Conservation (phyloP, 768 basidiomycete genomes). For the Hemileccinum impolitum region DNA sequence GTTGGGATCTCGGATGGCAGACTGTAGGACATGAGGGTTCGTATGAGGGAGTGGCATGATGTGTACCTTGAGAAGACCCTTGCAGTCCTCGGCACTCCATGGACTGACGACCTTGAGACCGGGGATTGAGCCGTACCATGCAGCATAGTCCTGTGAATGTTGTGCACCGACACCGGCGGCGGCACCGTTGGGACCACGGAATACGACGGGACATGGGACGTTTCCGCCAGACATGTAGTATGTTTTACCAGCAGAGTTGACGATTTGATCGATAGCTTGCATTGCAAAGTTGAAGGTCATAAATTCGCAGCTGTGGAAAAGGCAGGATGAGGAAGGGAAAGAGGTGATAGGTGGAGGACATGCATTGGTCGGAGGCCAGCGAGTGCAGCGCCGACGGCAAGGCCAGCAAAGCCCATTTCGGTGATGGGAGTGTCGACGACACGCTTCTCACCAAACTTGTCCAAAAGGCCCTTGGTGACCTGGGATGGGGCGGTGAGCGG, state of each 20-base stretch:
- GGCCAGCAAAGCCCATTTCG: conserved; percentile 97
- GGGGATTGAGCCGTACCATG: conserved; percentile 91
- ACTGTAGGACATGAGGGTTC: conserved; percentile 37
- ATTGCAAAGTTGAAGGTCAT: conserved; percentile 99
- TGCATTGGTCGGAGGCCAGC: conserved; percentile 93
- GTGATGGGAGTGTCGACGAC: conserved; percentile 97
- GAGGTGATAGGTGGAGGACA: conserved; percentile 20
- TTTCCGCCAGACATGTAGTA: conserved; percentile 99
- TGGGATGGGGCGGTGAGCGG: conserved; percentile 30
- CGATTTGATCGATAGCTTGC: conserved; percentile 99
- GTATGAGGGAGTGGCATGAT: background rate
- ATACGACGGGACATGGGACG: conserved; percentile 96
- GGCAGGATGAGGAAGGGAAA: conserved; percentile 7
- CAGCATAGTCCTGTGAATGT: conserved; percentile 96
- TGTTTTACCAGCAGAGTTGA: conserved; percentile 99
- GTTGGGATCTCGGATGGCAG: conserved; percentile 98
- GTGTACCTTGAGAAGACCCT: conserved; percentile 89
- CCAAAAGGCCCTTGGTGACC: conserved; percentile 97
- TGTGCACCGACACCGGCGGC: conserved; percentile 96
- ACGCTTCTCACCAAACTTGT: conserved; percentile 98
- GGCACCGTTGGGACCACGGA: conserved; percentile 99
- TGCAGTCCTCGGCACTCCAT: conserved; percentile 99
- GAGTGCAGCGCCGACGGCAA: conserved; percentile 92
- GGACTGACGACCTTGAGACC: conserved; percentile 98
- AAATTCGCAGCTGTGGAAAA: conserved; percentile 81